phyloP scores from a whole-genome alignment of 345 rosid genomes.

The Pseudoturritis turrita region DNA sequence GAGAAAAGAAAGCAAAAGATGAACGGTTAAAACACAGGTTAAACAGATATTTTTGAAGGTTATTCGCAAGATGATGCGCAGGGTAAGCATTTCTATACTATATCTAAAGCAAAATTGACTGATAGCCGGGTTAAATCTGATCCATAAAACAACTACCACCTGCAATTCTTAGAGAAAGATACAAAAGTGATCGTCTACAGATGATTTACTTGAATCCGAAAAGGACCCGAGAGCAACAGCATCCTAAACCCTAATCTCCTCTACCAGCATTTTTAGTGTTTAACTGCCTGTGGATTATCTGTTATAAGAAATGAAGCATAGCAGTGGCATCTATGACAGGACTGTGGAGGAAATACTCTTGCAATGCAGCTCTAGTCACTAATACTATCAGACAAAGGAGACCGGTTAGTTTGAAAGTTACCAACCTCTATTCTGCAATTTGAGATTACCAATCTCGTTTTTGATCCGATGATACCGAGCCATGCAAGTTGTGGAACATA shows the following conservation, averaged over 20 bases:
- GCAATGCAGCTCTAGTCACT: neutral
- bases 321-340: constrained; percentile 1
- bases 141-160: neutral
- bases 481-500: constrained; percentile 60
- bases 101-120: neutral
- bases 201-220: neutral
- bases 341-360: neutral
- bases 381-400: constrained; percentile 2
- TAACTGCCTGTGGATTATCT: neutral
- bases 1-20: constrained; percentile 8
- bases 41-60: neutral
- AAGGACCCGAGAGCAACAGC: neutral
- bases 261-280: constrained; percentile 1
- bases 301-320: neutral
- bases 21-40: neutral
- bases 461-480: constrained; percentile 66
- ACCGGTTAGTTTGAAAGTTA: neutral
- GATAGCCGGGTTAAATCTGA: neutral
- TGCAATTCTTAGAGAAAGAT: neutral
- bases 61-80: neutral
- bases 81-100: neutral
- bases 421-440: constrained; percentile 41
- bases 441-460: constrained; percentile 45
- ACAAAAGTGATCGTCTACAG: neutral
- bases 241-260: neutral